Percentiles rank a stretch among this genome's conserved stretches.
These are phyloP conservation scores for Micromonas commoda DNA, from an alignment of 139 green algal species.

Conservation along the genomic window DNA sequence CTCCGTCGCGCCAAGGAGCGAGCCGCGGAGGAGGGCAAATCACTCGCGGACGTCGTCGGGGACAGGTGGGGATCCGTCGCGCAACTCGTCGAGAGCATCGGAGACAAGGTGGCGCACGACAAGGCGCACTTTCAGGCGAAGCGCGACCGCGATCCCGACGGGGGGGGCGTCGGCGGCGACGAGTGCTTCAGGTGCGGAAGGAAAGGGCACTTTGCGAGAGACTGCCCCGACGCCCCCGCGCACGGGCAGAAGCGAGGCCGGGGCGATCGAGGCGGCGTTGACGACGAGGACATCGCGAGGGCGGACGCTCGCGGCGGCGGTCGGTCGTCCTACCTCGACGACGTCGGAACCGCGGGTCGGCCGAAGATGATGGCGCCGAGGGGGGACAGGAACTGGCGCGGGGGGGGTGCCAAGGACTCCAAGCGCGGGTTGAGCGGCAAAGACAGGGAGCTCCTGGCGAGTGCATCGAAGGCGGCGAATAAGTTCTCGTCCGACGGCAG, in stretches of 20 bases:
- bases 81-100: constrained; percentile 46
- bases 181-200: background rate
- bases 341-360: too few relatives aligned
- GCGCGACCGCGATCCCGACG: background rate
- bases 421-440: background rate
- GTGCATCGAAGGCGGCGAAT: constrained; percentile 39
- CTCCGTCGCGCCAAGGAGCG: constrained; percentile 73
- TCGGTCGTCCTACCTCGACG: too few relatives aligned
- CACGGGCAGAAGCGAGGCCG: too few relatives aligned
- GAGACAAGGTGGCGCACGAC: constrained; percentile 45
- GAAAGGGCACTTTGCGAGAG: background rate
- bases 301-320: too few relatives aligned
- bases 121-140: constrained; percentile 47
- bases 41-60: constrained; percentile 50
- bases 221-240: background rate
- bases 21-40: constrained; percentile 50
- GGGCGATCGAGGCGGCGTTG: too few relatives aligned
- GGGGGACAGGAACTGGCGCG: too few relatives aligned
- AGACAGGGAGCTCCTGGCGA: background rate
- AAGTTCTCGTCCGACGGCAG: constrained; percentile 57
- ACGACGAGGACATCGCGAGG: too few relatives aligned
- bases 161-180: background rate
- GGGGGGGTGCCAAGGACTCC: too few relatives aligned
- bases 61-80: constrained; percentile 66
- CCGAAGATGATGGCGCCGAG: too few relatives aligned